Conservation (phyloP, 371 early-diverging fungal species). For the Quaeritorhiza haematococci region DNA sequence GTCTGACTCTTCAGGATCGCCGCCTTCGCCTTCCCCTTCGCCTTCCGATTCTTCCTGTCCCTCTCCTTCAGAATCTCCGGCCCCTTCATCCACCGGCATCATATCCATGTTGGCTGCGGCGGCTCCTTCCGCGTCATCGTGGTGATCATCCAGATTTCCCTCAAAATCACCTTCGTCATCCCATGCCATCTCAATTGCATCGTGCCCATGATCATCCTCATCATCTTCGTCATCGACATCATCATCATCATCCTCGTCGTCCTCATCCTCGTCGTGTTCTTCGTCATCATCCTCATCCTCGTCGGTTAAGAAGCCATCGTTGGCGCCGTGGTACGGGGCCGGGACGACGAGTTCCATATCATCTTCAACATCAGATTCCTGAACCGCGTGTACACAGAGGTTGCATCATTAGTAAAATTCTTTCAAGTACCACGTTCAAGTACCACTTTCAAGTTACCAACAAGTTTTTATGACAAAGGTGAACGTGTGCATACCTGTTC, state of each 20-base stretch:
- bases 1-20: conserved; percentile 21
- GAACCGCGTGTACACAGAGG: neutral
- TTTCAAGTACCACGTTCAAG: too few species aligned
- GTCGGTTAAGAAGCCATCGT: neutral
- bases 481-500: too few species aligned
- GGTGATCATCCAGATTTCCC: neutral
- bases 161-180: conserved; percentile 4
- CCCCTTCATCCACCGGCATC: conserved; percentile 6
- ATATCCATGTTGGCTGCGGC: neutral
- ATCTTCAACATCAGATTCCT: conserved; percentile 45
- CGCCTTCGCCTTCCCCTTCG: conserved; percentile 6
- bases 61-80: conserved; percentile 6
- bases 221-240: conserved; percentile 38
- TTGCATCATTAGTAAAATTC: too few species aligned
- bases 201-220: conserved; percentile 25
- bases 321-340: conserved; percentile 48
- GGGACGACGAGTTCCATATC: conserved; percentile 57
- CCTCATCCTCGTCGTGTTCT: conserved; percentile 28
- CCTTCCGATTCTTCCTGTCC: conserved; percentile 5
- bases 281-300: conserved; percentile 39
- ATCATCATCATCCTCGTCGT: conserved; percentile 16
- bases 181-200: conserved; percentile 16
- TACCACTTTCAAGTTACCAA: neutral
- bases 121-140: too few species aligned
- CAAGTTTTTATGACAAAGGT: too few species aligned